These are phyloP conservation scores for Candida golubevii DNA, from an alignment of 805 yeast species.

Conservation along the genomic window DNA sequence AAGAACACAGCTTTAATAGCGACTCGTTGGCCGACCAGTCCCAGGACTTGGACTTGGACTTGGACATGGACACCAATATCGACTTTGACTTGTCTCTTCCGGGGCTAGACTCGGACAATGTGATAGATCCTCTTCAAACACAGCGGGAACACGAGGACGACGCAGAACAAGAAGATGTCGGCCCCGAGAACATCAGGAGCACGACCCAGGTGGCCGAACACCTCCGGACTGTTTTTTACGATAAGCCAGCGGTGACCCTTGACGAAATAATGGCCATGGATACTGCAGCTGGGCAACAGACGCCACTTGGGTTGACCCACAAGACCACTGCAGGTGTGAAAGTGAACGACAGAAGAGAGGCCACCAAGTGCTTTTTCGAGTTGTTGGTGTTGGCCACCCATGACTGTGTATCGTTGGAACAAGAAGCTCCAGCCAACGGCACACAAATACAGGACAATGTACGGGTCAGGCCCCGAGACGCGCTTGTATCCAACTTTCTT, in stretches of 20 bases:
- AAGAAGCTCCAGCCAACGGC: conserved; percentile 34
- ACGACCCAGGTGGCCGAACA: conserved; percentile 52
- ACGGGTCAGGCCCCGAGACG: conserved; percentile 43
- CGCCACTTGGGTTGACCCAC: conserved; percentile 22
- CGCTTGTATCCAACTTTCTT: conserved; percentile 25
- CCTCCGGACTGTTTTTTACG: conserved; percentile 33
- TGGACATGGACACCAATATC: conserved; percentile 18
- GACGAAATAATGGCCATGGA: conserved; percentile 41
- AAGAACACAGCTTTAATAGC: conserved; percentile 11
- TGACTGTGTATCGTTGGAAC: conserved; percentile 62
- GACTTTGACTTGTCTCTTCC: conserved; percentile 27
- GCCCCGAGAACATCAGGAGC: conserved; percentile 37
- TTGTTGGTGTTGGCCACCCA: conserved; percentile 75
- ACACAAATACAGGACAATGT: conserved; percentile 54
- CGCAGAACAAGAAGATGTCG: not conserved
- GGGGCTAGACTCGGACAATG: conserved; percentile 22
- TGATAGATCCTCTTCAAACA: conserved; percentile 4
- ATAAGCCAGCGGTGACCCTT: conserved; percentile 23
- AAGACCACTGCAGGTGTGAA: conserved; percentile 12
- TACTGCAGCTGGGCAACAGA: conserved; percentile 10
- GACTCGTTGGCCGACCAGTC: conserved; percentile 3
- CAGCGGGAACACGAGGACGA: conserved; percentile 6
- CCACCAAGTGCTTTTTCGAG: conserved; percentile 76
- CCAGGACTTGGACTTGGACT: conserved; percentile 8
- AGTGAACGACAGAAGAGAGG: conserved; percentile 48